Conservation (phyloP, 805 yeast species). For the Starmera pachycereana region DNA sequence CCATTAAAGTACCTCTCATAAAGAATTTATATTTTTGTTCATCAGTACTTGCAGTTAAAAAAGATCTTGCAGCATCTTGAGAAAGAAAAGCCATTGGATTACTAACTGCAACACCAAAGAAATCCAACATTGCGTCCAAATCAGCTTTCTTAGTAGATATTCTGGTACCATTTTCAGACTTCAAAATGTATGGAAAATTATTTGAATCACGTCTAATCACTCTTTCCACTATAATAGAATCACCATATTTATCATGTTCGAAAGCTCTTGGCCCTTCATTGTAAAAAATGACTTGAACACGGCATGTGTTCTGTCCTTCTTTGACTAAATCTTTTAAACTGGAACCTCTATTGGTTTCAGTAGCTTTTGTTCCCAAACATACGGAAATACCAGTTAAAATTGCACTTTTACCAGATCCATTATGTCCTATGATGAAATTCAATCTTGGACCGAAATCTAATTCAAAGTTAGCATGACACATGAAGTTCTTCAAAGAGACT, state of each 20-base stretch:
- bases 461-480: constrained; percentile 82
- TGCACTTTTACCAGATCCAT: constrained; percentile 90
- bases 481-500: constrained; percentile 61
- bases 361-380: constrained; percentile 83
- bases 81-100: constrained; percentile 90
- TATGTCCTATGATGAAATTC: constrained; percentile 81
- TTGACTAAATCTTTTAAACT: constrained; percentile 60
- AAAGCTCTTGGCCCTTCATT: constrained; percentile 62
- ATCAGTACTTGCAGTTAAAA: constrained; percentile 68
- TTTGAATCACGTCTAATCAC: constrained; percentile 43
- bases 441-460: constrained; percentile 67
- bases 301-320: constrained; percentile 65
- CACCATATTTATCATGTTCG: constrained; percentile 57
- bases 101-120: constrained; percentile 68
- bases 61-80: constrained; percentile 90
- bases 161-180: constrained; percentile 37
- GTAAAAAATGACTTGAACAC: constrained; percentile 51
- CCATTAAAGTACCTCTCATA: constrained; percentile 70
- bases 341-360: constrained; percentile 77
- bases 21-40: constrained; percentile 64
- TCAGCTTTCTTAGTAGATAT: constrained; percentile 54
- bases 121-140: constrained; percentile 56
- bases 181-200: constrained; percentile 41
- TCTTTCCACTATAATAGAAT: constrained; percentile 60
- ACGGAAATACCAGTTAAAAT: constrained; percentile 79